Evolutionary conservation across 1,284 basidiomycete species (phyloP).

Genomic region (Volvariella volvacea): DNA sequence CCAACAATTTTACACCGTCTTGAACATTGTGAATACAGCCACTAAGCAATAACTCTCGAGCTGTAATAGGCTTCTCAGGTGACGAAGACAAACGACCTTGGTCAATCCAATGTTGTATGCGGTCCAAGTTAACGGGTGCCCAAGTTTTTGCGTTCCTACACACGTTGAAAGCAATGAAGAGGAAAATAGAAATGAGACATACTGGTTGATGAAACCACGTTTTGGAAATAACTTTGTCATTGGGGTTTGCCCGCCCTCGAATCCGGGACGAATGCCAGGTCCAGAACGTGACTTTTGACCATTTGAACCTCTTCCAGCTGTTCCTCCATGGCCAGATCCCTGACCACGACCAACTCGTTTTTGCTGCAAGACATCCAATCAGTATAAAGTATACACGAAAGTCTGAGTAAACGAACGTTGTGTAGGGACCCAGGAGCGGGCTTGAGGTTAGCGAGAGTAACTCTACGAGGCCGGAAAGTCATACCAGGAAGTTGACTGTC

Average conservation of each 20-base stretch:
- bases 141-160: slow-evolving; percentile 65
- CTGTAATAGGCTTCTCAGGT: slow-evolving; percentile 83
- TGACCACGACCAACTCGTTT: slow-evolving; percentile 93
- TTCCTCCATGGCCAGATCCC: slow-evolving; percentile 86
- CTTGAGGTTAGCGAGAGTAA: slow-evolving; percentile 56
- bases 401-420: slow-evolving; percentile 31
- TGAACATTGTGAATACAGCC: slow-evolving; percentile 86
- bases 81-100: slow-evolving; percentile 76
- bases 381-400: slow-evolving; percentile 1
- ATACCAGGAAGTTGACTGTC: slow-evolving; percentile 9
- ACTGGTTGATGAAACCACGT: slow-evolving; percentile 91
- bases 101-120: slow-evolving; percentile 89
- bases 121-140: slow-evolving; percentile 82
- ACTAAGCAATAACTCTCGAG: slow-evolving; percentile 76
- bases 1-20: slow-evolving; percentile 89
- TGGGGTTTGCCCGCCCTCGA: slow-evolving; percentile 96
- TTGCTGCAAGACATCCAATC: slow-evolving; percentile 56
- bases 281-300: slow-evolving; percentile 93
- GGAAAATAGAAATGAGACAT: slow-evolving; percentile 24
- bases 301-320: slow-evolving; percentile 91
- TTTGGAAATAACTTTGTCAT: slow-evolving; percentile 92
- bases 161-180: slow-evolving; percentile 6
- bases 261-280: slow-evolving; percentile 80
- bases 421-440: slow-evolving; percentile 60
- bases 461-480: slow-evolving; percentile 20